Conservation (phyloP, 306 rosid species). For the Malus asiatica region DNA sequence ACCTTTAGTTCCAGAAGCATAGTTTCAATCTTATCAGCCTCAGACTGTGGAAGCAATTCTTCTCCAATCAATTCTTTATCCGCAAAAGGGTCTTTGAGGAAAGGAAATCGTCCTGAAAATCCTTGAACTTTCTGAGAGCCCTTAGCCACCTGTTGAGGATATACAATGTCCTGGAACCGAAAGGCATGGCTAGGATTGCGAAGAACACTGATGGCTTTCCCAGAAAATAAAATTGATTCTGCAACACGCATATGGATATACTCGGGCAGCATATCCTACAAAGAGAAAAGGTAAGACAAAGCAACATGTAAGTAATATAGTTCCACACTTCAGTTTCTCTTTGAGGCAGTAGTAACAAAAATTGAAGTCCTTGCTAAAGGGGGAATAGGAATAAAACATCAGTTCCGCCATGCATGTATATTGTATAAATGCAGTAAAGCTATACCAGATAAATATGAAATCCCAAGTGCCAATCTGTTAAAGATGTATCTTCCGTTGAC, state of each 20-base stretch:
- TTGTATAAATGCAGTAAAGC: background rate
- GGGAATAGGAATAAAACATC: background rate
- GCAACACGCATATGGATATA: conserved; percentile 84
- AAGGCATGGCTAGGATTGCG: conserved; percentile 83
- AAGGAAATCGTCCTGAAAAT: conserved; percentile 48
- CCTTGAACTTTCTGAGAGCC: conserved; percentile 64
- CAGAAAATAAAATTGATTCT: conserved; percentile 90
- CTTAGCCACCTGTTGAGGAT: conserved; percentile 54
- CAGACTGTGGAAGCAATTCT: conserved; percentile 85
- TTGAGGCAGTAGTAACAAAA: background rate
- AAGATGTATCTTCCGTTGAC: conserved; percentile 64
- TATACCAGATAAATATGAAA: conserved; percentile 81
- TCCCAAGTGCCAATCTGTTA: conserved; percentile 94
- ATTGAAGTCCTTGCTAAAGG: background rate
- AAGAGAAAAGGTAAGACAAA: background rate
- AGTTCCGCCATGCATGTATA: no score
- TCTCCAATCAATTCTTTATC: conserved; percentile 56
- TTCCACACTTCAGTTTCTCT: background rate
- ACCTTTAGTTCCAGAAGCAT: conserved; percentile 90
- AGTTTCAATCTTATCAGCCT: conserved; percentile 92
- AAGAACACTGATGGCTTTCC: conserved; percentile 89
- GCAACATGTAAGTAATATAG: background rate
- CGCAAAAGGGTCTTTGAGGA: conserved; percentile 50
- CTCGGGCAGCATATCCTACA: conserved; percentile 94
- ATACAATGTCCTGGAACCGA: conserved; percentile 45